These are phyloP conservation scores for Leptosphaerulina australis DNA, from an alignment of 2,329 filamentous ascomycete species.

Conservation along the genomic window DNA sequence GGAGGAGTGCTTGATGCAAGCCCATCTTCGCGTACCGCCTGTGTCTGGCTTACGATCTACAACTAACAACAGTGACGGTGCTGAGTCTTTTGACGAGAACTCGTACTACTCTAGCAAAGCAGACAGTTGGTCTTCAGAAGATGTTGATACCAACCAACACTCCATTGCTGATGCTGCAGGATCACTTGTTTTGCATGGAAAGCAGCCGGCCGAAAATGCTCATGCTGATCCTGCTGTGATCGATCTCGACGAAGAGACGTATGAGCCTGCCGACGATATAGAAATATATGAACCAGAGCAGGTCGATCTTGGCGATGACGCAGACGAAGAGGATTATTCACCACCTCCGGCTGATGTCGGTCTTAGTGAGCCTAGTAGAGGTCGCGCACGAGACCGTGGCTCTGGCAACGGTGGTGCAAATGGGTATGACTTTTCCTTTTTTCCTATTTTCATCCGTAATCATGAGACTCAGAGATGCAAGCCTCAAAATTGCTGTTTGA, in stretches of 20 bases:
- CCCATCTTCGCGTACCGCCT: conserved; percentile 74
- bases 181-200: conserved; percentile 37
- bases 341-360: conserved; percentile 53
- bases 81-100: conserved; percentile 88
- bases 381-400: conserved; percentile 33
- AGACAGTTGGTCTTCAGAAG: conserved; percentile 73
- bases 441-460: conserved; percentile 26
- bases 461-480: no score
- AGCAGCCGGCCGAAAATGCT: conserved; percentile 29
- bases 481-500: conserved; percentile 18
- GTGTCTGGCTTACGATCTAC: conserved; percentile 62
- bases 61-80: conserved; percentile 68
- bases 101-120: conserved; percentile 94
- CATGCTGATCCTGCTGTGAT: conserved; percentile 38
- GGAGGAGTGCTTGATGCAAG: conserved; percentile 56
- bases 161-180: conserved; percentile 40
- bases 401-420: conserved; percentile 30
- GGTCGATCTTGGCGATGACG: conserved; percentile 37
- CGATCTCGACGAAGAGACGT: conserved; percentile 47
- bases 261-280: conserved; percentile 49
- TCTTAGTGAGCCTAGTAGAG: conserved; percentile 33
- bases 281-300: conserved; percentile 47
- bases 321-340: conserved; percentile 52
- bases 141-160: conserved; percentile 41
- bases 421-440: conserved; percentile 38